phyloP scores from a whole-genome alignment of 2,329 filamentous ascomycete species.

The Aspergillus niger region DNA sequence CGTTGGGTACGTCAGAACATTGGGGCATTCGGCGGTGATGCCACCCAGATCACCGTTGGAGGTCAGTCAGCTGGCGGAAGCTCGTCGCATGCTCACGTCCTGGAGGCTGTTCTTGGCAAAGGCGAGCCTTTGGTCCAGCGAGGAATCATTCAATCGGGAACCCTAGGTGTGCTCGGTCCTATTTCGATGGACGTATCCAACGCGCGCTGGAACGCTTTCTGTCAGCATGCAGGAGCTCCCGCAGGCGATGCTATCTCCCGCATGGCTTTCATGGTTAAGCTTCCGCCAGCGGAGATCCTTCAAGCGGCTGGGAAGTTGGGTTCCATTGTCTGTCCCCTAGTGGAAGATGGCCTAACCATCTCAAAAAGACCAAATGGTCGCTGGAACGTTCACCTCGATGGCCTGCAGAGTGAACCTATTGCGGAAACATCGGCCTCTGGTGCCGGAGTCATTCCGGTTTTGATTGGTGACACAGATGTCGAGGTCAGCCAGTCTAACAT shows the following conservation, averaged over 20 bases:
- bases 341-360: not conserved
- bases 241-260: not conserved
- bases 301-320: not conserved
- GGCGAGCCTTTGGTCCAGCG: conserved; percentile 1
- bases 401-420: not conserved
- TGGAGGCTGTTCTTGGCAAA: not conserved
- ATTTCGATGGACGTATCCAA: not conserved
- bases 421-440: not conserved
- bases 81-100: conserved; percentile 5
- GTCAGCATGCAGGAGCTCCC: not conserved
- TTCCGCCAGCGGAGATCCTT: not conserved
- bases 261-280: not conserved
- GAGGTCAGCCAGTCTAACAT: not conserved
- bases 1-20: conserved; percentile 4
- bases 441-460: not conserved
- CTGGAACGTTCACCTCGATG: not conserved
- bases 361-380: not conserved
- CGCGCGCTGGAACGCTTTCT: not conserved
- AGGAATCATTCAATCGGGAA: conserved; percentile 3
- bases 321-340: not conserved
- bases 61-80: conserved; percentile 5
- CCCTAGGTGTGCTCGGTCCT: not conserved
- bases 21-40: not conserved
- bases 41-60: not conserved
- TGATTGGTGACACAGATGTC: conserved; percentile 1